Evolutionary conservation across 768 basidiomycete genomes (phyloP), one percentile per base, ranked within the genome.

Genomic region (Trametes sanguinea): DNA sequence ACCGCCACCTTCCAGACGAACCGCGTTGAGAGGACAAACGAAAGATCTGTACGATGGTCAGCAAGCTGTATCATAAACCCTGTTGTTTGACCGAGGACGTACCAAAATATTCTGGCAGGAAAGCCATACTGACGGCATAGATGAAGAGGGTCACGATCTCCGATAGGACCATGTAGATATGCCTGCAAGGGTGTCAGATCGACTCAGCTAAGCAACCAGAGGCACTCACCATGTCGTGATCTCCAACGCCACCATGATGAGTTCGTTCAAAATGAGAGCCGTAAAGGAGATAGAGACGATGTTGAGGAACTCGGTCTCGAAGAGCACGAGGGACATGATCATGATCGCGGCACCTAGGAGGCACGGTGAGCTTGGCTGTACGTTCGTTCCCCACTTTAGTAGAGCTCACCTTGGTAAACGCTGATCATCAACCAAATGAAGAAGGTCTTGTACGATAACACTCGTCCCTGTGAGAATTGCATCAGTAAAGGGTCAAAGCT

Each of bases 201-300:
- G 53, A 30, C 54, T 14, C 43, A 42, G 48, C 16, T 5, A 10
- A 8, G 16, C 2, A n/a, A 4, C 9, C 32, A 35, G 30, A 22
- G 17, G n/a, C 11, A 51, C 66, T 10, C 22, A 93, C 96, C 96
- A 99, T 64, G 93, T 98, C 3, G 95, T 98, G 61, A 98, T 95
- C 76, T 98, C 95, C 67, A 98, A 75, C 2, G 95, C 95, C 48
- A 98, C 97, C 97, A 98, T 99, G 76, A 98, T 94, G 53, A 99
- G 85, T 72, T 98, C 97, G 72, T 99, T 99, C 32, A 98, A 79
- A 65, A 99, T 86, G 59, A 98, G 80, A 0, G 97, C 93, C 1
- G 95, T 97, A 73, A 97, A 99, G 0, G 97, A 98, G 67, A 98
- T 99, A 17, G 96, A 90, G 33, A 99, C 97, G 62, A 99, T 98